These are phyloP conservation scores for Krasilnikovozyma curviuscula DNA, from an alignment of 768 basidiomycete genomes.

Conservation along the genomic window DNA sequence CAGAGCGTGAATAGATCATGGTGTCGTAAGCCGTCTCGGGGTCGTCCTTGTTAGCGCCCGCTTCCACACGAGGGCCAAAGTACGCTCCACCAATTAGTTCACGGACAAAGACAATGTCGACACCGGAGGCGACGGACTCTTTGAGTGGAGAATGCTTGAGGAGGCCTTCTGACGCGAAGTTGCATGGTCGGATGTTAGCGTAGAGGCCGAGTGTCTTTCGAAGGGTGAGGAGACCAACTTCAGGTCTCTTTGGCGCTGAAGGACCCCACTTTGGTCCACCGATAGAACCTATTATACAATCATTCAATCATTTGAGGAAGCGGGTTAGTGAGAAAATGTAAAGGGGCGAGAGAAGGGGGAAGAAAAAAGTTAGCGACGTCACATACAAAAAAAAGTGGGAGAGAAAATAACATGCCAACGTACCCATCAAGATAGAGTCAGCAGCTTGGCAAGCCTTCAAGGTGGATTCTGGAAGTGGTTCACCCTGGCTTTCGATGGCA, in stretches of 20 bases:
- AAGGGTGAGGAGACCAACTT: conserved; percentile 67
- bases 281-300: conserved; percentile 48
- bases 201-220: conserved; percentile 87
- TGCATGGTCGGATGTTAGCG: conserved; percentile 93
- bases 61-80: conserved; percentile 84
- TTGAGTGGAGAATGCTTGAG: conserved; percentile 75
- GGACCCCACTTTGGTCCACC: conserved; percentile 99
- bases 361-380: neutral
- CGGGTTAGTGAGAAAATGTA: neutral
- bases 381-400: neutral
- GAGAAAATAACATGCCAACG: no score
- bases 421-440: conserved; percentile 91
- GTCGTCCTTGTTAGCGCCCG: no score
- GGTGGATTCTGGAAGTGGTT: conserved; percentile 65
- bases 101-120: conserved; percentile 76
- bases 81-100: conserved; percentile 36
- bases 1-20: conserved; percentile 75
- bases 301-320: neutral
- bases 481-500: conserved; percentile 74
- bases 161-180: conserved; percentile 80
- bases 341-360: neutral
- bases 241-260: conserved; percentile 67
- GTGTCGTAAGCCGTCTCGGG: conserved; percentile 64
- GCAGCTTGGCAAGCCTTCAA: conserved; percentile 75
- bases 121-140: conserved; percentile 54